Evolutionary conservation across 1,284 basidiomycete genomes (phyloP).

Genomic region (Rhodotorula sp.): DNA sequence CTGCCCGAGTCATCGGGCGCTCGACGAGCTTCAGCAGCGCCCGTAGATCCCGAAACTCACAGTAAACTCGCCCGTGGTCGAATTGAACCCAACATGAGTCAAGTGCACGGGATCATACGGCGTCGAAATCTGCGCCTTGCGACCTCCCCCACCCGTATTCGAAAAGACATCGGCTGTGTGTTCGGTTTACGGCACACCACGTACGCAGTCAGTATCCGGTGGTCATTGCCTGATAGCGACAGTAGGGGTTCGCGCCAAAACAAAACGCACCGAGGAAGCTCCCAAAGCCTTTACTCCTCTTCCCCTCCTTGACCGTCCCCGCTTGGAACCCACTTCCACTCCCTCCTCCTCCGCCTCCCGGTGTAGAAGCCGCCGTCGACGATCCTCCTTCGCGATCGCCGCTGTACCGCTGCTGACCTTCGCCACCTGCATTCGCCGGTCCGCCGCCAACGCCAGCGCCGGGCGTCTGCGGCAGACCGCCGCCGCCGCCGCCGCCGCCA

Average conservation of each 20-base stretch:
- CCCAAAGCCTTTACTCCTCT: constrained; percentile 37
- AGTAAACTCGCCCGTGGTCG: constrained; percentile 87
- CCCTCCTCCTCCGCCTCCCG: background rate
- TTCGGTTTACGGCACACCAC: background rate
- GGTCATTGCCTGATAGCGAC: no score
- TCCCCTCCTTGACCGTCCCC: constrained; percentile 20
- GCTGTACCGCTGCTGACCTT: background rate
- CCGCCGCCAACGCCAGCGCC: background rate
- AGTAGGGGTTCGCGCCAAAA: no score
- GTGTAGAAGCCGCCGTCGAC: background rate
- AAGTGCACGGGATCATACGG: constrained; percentile 99
- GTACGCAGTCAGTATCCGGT: background rate
- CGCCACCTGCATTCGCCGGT: constrained; percentile 11
- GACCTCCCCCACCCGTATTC: constrained; percentile 13
- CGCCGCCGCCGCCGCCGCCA: background rate
- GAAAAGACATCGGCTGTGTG: constrained; percentile 40
- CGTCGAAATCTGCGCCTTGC: constrained; percentile 86
- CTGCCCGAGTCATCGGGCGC: no score
- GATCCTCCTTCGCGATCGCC: background rate
- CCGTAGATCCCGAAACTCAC: constrained; percentile 7
- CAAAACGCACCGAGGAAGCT: constrained; percentile 32
- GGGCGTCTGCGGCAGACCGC: background rate
- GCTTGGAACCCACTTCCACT: background rate
- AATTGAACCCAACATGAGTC: constrained; percentile 99
- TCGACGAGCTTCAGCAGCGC: no score